These are phyloP conservation scores for Populus davidiana DNA, from an alignment of 345 rosid genomes.

Conservation along the genomic window DNA sequence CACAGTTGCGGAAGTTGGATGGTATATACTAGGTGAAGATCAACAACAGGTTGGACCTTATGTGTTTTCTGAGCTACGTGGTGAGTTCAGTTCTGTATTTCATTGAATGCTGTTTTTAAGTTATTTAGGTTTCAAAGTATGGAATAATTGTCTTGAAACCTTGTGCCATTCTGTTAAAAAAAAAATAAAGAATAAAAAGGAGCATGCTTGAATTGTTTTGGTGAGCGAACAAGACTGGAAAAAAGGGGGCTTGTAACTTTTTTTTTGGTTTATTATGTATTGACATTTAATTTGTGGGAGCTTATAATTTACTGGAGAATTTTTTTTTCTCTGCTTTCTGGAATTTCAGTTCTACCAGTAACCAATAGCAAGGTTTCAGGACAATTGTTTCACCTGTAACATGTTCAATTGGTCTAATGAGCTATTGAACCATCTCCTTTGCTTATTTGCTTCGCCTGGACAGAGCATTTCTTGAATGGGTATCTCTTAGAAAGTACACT, in stretches of 20 bases:
- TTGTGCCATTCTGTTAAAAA: background rate
- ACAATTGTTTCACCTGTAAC: conserved; percentile 39
- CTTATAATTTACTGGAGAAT: conserved; percentile 24
- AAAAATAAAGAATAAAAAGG: background rate
- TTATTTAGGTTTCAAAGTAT: background rate
- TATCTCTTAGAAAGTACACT: conserved; percentile 64
- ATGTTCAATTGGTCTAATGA: conserved; percentile 42
- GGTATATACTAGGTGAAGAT: conserved; percentile 77
- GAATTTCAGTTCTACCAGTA: conserved; percentile 27
- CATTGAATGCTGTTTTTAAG: background rate
- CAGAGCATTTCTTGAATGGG: conserved; percentile 86
- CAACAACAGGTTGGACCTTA: conserved; percentile 78
- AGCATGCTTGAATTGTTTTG: background rate
- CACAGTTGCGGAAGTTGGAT: conserved; percentile 43
- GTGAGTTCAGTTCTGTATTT: conserved; percentile 36
- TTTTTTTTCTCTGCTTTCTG: conserved; percentile 17
- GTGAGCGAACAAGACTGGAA: background rate
- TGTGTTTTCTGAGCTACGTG: conserved; percentile 58
- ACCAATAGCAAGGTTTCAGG: conserved; percentile 38
- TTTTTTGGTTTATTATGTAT: background rate
- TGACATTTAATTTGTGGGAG: background rate
- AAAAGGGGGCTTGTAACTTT: background rate
- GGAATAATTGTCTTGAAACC: conserved; percentile 20
- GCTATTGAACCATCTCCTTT: conserved; percentile 45
- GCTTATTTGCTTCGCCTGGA: conserved; percentile 48